These are phyloP conservation scores for Chlamydomonas asymmetrica DNA, from an alignment of 139 green algal genomes.

Conservation along the genomic window DNA sequence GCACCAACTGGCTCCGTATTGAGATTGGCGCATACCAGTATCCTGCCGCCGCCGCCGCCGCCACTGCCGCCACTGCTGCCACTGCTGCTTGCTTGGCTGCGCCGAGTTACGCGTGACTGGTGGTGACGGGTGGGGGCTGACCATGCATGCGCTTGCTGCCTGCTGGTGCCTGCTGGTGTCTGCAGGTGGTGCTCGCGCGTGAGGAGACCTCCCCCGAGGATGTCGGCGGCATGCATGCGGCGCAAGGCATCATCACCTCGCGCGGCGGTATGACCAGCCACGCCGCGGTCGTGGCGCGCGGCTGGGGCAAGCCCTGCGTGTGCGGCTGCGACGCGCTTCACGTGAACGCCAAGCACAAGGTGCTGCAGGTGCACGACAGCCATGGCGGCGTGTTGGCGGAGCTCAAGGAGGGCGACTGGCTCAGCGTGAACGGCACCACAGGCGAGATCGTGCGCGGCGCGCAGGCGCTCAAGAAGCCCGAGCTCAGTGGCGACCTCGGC, in stretches of 20 bases:
- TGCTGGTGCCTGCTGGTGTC: no score
- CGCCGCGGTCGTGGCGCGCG: conserved; percentile 87
- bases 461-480: conserved; percentile 58
- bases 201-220: conserved; percentile 87
- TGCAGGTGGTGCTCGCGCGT: conserved; percentile 55
- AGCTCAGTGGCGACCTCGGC: conserved; percentile 59
- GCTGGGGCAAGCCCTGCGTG: conserved; percentile 94
- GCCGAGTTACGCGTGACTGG: no score
- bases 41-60: no score
- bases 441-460: conserved; percentile 72
- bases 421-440: conserved; percentile 73
- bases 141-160: no score
- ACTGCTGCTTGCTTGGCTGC: no score
- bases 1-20: no score
- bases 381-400: conserved; percentile 1
- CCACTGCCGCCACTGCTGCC: no score
- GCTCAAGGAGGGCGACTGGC: conserved; percentile 75
- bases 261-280: conserved; percentile 88
- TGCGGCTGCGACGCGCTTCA: conserved; percentile 72
- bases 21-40: no score
- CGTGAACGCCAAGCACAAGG: conserved; percentile 67
- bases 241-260: conserved; percentile 83
- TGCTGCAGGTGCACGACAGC: not conserved
- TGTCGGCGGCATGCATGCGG: conserved; percentile 86
- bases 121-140: no score